Evolutionary conservation across 2,329 filamentous ascomycete species (phyloP).

Genomic region (Huntiella abstrusa): DNA sequence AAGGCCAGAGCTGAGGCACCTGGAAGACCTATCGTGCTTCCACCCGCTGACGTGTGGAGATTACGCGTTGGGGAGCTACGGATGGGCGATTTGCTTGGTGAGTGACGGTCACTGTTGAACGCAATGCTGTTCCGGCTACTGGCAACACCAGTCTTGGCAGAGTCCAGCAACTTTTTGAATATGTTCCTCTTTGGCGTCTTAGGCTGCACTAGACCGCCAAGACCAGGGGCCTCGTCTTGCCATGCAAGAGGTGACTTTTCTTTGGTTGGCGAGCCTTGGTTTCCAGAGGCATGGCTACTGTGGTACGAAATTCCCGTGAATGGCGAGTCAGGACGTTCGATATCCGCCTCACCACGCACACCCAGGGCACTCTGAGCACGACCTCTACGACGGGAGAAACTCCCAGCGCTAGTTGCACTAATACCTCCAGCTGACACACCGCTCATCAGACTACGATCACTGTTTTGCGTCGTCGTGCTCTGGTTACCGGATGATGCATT

Average conservation of each 20-base stretch:
- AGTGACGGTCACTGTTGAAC: conserved; percentile 20
- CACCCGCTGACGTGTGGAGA: conserved; percentile 20
- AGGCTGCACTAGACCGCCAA: conserved; percentile 62
- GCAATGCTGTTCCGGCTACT: conserved; percentile 74
- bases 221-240: conserved; percentile 44
- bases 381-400: conserved; percentile 58
- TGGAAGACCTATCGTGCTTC: conserved; percentile 20
- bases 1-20: conserved; percentile 14
- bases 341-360: conserved; percentile 31
- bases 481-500: conserved; percentile 56
- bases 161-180: conserved; percentile 88
- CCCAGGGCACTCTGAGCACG: conserved; percentile 48
- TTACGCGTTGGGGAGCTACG: conserved; percentile 18
- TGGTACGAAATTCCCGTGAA: conserved; percentile 77
- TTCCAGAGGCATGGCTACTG: conserved; percentile 59
- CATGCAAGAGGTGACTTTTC: conserved; percentile 46
- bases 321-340: conserved; percentile 39
- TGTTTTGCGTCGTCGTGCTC: conserved; percentile 58
- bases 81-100: conserved; percentile 14
- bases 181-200: conserved; percentile 74
- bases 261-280: conserved; percentile 14
- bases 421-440: conserved; percentile 77
- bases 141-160: conserved; percentile 82
- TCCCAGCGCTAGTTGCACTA: conserved; percentile 89
- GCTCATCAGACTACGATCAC: conserved; percentile 80